Base-by-base conservation (phyloP, 768 basidiomycete species). In the Lactarius hatsudake region DNA sequence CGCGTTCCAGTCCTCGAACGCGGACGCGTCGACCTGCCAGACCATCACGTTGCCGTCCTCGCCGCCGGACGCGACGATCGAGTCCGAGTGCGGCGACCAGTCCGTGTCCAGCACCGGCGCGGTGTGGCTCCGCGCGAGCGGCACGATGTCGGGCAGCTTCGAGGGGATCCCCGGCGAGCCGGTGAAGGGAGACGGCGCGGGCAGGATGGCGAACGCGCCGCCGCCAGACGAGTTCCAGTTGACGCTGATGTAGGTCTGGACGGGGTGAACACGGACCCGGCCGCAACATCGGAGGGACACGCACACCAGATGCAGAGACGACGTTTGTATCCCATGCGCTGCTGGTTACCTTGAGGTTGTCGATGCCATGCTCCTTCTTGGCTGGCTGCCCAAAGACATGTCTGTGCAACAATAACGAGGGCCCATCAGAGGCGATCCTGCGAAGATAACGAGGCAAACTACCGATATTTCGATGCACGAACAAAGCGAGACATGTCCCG, bases 261-360 rank as follows among this genome's bases (percentile, higher is more conserved):
- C 70, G 55, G 68, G 55, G 32, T 65, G 23, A 67, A 30, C 45
- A 63, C 63, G 18, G 64, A 28, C 15, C 53, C 51, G 45, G 17
- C 1, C 9, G 30, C 36, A 59, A 17, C 8, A 61, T 62, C 65
- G 61, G 56, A 28, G 64, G 56, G 63, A 36, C 23, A 77, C 86
- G 75, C 75, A 94, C 91, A 54, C 83, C 88, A 70, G 93, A 94
- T 13, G 93, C 91, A 67, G 91, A 83, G 70, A 97, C 81, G 68
- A 98, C 79, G 76, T 98, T 96, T 54, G 96, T 98, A 76, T 98
- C 96, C 94, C 94, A 98, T 10, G 96, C 95, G 71, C 87, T 93
- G 77, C 86, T 89, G 59, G 92, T 89, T 20, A 94, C 83, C 76
- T 94, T 94, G 71, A 94, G 80, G 69, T 94, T 95, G 75, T 94